Percentiles rank a stretch among this genome's conserved stretches.
Evolutionary conservation across 345 rosid species (phyloP).

Genomic region (Mercurialis annua): DNA sequence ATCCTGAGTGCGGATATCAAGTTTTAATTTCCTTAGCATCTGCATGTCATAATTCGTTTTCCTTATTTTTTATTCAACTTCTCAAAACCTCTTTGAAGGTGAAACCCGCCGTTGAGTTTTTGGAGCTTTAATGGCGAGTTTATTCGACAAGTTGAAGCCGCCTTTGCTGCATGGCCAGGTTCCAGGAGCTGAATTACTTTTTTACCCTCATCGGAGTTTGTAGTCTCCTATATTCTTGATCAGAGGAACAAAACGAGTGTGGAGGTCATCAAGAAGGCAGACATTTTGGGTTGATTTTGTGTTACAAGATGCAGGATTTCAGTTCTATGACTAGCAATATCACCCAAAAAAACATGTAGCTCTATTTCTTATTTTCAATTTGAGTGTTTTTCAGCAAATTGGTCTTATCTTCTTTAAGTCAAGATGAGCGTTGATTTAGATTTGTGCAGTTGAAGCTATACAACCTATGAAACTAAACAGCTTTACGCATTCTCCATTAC

Average conservation of each 20-base stretch:
- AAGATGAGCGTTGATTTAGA: too few species aligned
- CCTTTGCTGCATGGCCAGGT: constrained; percentile 19
- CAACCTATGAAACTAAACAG: too few species aligned
- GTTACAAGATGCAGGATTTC: constrained; percentile 7
- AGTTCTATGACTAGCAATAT: background rate
- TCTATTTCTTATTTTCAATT: background rate
- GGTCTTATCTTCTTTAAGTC: too few species aligned
- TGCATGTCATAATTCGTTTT: background rate
- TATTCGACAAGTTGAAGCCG: constrained; percentile 8
- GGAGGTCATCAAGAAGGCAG: constrained; percentile 10
- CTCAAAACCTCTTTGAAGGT: constrained; percentile 5
- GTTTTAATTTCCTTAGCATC: background rate
- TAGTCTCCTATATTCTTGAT: constrained; percentile 2
- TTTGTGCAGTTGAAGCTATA: too few species aligned
- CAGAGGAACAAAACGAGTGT: background rate
- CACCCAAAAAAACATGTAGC: background rate
- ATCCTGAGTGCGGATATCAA: background rate
- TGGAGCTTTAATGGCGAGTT: background rate
- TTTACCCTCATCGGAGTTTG: background rate
- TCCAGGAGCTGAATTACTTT: constrained; percentile 15
- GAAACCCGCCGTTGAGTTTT: constrained; percentile 15
- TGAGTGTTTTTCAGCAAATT: too few species aligned
- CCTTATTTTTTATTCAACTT: background rate
- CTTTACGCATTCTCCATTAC: too few species aligned
- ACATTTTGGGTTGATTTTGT: constrained; percentile 6